These are phyloP conservation scores for Leccinum ochraceum DNA, from an alignment of 768 basidiomycete genomes.

Conservation along the genomic window DNA sequence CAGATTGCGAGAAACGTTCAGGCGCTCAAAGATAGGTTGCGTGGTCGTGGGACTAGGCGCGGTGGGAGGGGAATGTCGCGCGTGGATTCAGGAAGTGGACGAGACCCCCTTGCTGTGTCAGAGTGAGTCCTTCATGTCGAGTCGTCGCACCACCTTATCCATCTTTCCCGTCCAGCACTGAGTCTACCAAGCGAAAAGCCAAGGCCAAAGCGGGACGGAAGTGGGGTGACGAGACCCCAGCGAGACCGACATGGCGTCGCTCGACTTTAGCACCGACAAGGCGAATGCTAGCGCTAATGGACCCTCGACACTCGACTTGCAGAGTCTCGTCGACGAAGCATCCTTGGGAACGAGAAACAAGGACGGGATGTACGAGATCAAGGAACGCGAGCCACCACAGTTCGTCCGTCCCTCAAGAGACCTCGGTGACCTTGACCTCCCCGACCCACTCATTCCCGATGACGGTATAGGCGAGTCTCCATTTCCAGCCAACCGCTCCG, in stretches of 20 bases:
- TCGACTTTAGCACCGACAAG: constrained; percentile 82
- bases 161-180: constrained; percentile 53
- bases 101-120: constrained; percentile 63
- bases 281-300: constrained; percentile 35
- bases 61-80: constrained; percentile 50
- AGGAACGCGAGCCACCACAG: constrained; percentile 45
- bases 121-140: constrained; percentile 54
- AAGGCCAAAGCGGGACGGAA: constrained; percentile 80
- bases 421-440: neutral
- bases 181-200: constrained; percentile 57
- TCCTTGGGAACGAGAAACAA: constrained; percentile 76
- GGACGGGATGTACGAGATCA: constrained; percentile 75
- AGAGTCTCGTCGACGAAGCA: constrained; percentile 63
- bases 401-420: constrained; percentile 29
- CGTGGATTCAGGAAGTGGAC: constrained; percentile 52
- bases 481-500: constrained; percentile 25
- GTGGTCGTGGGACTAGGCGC: constrained; percentile 68
- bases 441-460: constrained; percentile 48
- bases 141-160: constrained; percentile 1
- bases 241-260: constrained; percentile 87
- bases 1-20: constrained; percentile 92
- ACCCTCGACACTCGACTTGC: constrained; percentile 47
- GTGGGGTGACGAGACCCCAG: constrained; percentile 87
- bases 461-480: constrained; percentile 74
- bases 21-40: constrained; percentile 82